These are phyloP conservation scores for Gamarada debralockiae DNA, from an alignment of 495 filamentous ascomycete species.

Conservation along the genomic window DNA sequence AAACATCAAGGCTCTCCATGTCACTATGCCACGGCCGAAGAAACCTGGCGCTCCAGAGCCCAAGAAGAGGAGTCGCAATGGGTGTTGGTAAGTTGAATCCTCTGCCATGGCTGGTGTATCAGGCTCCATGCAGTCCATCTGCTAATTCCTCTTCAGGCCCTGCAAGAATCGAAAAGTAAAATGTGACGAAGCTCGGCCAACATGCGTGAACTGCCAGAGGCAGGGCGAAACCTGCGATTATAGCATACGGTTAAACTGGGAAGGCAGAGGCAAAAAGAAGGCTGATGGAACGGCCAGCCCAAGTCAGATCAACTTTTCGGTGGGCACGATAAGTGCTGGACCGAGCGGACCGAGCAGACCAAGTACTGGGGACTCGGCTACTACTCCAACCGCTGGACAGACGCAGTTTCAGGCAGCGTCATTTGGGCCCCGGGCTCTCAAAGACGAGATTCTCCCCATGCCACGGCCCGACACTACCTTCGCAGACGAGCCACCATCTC, in stretches of 20 bases:
- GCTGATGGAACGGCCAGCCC: not conserved
- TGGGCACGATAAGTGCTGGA: constrained; percentile 11
- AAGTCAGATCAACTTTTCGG: constrained; percentile 14
- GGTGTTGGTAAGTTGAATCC: constrained; percentile 85
- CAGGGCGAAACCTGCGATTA: constrained; percentile 81
- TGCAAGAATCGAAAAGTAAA: constrained; percentile 87
- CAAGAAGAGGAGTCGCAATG: constrained; percentile 73
- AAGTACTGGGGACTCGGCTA: not conserved
- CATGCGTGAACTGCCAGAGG: constrained; percentile 72
- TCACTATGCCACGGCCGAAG: constrained; percentile 61
- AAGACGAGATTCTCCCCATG: not conserved
- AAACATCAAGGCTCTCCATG: not conserved
- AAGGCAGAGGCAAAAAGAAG: constrained; percentile 56
- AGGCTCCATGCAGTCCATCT: not conserved
- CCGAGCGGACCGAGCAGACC: not conserved
- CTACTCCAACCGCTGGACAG: not conserved
- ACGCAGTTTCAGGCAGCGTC: not conserved
- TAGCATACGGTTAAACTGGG: constrained; percentile 82
- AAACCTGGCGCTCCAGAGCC: constrained; percentile 62
- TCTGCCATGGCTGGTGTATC: not conserved
- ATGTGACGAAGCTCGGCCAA: constrained; percentile 80
- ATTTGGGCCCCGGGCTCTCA: not conserved
- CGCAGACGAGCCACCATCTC: not conserved
- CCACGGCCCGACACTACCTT: not conserved
- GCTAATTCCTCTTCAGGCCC: constrained; percentile 46